A percentile compares a stretch with the other conserved stretches of the same genome.
Evolutionary conservation across 2,329 filamentous ascomycete genomes (phyloP).

Genomic region (Podosphaera xanthii): DNA sequence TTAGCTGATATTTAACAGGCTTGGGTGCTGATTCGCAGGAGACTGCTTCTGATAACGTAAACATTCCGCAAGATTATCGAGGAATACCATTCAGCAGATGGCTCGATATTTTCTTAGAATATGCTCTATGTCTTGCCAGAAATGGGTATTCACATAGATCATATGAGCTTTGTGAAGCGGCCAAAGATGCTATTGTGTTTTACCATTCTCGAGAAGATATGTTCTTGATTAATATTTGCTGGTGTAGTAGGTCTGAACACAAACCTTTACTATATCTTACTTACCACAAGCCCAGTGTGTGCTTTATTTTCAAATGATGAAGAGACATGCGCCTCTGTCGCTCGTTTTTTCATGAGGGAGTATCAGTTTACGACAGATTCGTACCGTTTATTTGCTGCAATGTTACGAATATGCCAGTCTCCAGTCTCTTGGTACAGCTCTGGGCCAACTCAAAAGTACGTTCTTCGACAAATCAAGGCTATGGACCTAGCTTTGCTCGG

Average conservation of each 20-base stretch:
- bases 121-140: constrained; percentile 54
- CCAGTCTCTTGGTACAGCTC: constrained; percentile 55
- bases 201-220: constrained; percentile 42
- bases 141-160: constrained; percentile 44
- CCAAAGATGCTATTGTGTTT: constrained; percentile 63
- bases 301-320: constrained; percentile 63
- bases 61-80: constrained; percentile 29
- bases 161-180: constrained; percentile 60
- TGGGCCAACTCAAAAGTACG: constrained; percentile 69
- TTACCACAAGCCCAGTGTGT: constrained; percentile 32
- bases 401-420: constrained; percentile 56
- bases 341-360: constrained; percentile 67
- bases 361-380: constrained; percentile 60
- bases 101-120: constrained; percentile 78
- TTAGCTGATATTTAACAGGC: constrained; percentile 9
- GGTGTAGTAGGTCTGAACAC: constrained; percentile 33
- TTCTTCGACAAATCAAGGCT: constrained; percentile 74
- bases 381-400: constrained; percentile 58
- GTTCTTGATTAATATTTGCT: constrained; percentile 54
- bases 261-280: neutral
- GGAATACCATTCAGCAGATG: constrained; percentile 65
- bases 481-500: constrained; percentile 50
- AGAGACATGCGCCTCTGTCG: constrained; percentile 46
- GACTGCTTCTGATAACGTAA: constrained; percentile 2
- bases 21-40: constrained; percentile 9